phyloP scores from a whole-genome alignment of 164 flowering plant genomes.

The Tetrastigma voinierianum region DNA sequence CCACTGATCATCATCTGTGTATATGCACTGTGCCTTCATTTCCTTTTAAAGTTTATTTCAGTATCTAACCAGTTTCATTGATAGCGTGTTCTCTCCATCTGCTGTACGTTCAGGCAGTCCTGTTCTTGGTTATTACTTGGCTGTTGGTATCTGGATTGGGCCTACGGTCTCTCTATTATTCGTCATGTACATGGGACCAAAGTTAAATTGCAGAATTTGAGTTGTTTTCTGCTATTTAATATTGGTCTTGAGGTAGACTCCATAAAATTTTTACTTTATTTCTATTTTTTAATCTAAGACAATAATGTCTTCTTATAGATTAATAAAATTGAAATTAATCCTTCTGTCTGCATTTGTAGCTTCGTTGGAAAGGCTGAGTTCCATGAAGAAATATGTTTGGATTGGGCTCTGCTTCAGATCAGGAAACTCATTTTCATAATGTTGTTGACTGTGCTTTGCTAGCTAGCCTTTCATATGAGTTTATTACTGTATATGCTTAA shows the following conservation, averaged over 20 bases:
- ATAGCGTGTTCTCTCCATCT: constrained; percentile 16
- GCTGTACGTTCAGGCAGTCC: constrained; percentile 81
- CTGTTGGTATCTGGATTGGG: constrained; percentile 99
- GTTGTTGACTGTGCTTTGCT: neutral
- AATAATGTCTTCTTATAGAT: neutral
- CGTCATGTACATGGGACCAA: constrained; percentile 97
- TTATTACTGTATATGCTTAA: constrained; percentile 7
- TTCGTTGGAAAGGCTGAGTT: constrained; percentile 99
- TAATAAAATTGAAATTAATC: constrained; percentile 5
- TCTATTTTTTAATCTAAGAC: neutral
- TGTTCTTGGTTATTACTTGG: constrained; percentile 95
- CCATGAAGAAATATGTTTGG: constrained; percentile 99
- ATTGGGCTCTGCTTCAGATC: constrained; percentile 97
- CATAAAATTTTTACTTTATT: constrained; percentile 5
- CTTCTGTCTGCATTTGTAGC: constrained; percentile 48
- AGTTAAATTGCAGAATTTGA: constrained; percentile 99
- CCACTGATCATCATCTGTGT: neutral
- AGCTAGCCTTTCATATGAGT: neutral
- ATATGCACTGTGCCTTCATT: neutral
- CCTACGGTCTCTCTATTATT: constrained; percentile 98
- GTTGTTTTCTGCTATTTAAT: constrained; percentile 94
- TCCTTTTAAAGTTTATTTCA: neutral
- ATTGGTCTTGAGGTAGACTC: constrained; percentile 92
- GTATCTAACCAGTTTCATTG: neutral
- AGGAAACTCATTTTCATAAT: constrained; percentile 12